A percentile compares a stretch with the other conserved stretches of the same genome.
Evolutionary conservation across 2,329 filamentous ascomycete genomes (phyloP).

Genomic region (Lizonia empirigonia): DNA sequence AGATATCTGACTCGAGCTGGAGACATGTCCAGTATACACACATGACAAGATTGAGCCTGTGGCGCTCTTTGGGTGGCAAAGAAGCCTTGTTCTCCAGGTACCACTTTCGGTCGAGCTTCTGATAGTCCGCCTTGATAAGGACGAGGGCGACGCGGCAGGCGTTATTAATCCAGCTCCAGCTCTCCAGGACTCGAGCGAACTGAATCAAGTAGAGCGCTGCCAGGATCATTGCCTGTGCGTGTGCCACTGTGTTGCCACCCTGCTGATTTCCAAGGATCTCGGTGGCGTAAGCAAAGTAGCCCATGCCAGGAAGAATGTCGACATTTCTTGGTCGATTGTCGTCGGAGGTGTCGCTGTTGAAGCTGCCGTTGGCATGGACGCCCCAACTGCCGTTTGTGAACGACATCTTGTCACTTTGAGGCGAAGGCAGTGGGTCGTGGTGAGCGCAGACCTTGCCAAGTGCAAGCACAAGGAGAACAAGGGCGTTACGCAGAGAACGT

Average conservation of each 20-base stretch:
- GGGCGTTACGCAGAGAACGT: constrained; percentile 64
- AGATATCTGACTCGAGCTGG: constrained; percentile 90
- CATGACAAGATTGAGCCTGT: constrained; percentile 51
- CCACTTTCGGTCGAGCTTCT: constrained; percentile 33
- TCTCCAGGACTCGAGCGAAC: constrained; percentile 83
- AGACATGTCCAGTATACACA: constrained; percentile 92
- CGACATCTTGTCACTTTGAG: constrained; percentile 57
- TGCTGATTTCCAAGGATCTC: constrained; percentile 84
- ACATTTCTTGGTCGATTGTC: constrained; percentile 64
- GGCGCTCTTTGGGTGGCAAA: constrained; percentile 34
- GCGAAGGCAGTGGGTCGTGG: constrained; percentile 57
- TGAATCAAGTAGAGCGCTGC: constrained; percentile 90
- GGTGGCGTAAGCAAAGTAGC: constrained; percentile 85
- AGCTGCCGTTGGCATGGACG: constrained; percentile 43
- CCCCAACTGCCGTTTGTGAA: constrained; percentile 29
- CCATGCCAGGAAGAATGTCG: constrained; percentile 84
- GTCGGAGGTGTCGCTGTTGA: constrained; percentile 32
- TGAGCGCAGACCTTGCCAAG: constrained; percentile 79
- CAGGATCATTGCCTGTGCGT: constrained; percentile 83
- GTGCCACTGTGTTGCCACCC: constrained; percentile 78
- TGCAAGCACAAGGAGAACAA: constrained; percentile 82
- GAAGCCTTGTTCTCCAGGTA: constrained; percentile 23
- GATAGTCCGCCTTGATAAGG: constrained; percentile 69
- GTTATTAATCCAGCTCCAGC: constrained; percentile 71
- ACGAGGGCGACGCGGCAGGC: constrained; percentile 68